phyloP scores from a whole-genome alignment of 176 grass and related monocot species.

The Echinochloa phyllopogon region DNA sequence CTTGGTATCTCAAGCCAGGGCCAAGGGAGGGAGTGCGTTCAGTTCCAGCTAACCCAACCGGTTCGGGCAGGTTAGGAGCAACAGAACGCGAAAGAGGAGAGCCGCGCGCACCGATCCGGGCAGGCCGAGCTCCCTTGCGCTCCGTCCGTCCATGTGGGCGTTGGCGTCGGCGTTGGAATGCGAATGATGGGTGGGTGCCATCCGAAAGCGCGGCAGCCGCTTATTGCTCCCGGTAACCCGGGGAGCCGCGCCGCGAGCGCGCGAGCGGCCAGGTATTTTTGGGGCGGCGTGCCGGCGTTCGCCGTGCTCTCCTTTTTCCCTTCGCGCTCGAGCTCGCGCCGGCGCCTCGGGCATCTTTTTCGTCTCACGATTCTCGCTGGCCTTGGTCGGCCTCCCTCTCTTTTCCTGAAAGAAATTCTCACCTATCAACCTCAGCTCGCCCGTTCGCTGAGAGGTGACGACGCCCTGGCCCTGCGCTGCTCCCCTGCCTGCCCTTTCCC shows the following conservation, averaged over 20 bases:
- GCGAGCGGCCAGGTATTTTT: conserved; percentile 51
- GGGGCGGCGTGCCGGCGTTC: conserved; percentile 28
- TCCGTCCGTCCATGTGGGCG: conserved; percentile 21
- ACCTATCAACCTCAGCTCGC: not conserved
- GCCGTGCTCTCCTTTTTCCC: not conserved
- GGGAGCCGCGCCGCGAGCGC: not conserved
- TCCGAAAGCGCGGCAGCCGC: conserved; percentile 17
- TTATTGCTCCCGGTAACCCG: not conserved
- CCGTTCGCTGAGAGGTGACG: not conserved
- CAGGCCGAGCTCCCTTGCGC: not conserved
- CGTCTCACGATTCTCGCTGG: not conserved
- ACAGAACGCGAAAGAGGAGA: conserved; percentile 2
- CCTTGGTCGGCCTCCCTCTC: not conserved
- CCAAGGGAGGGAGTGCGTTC: not conserved
- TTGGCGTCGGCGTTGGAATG: conserved; percentile 34
- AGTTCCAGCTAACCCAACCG: not conserved
- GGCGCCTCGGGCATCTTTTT: not conserved
- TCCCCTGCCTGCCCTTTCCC: not conserved
- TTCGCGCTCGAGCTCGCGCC: not conserved
- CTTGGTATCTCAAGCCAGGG: not conserved
- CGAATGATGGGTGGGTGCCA: conserved; percentile 34
- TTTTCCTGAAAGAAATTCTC: not conserved
- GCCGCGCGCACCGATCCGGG: not conserved
- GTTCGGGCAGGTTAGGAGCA: not conserved
- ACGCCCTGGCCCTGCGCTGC: not conserved